Evolutionary conservation across 768 basidiomycete genomes (phyloP).

Genomic region (Mycena maculata): DNA sequence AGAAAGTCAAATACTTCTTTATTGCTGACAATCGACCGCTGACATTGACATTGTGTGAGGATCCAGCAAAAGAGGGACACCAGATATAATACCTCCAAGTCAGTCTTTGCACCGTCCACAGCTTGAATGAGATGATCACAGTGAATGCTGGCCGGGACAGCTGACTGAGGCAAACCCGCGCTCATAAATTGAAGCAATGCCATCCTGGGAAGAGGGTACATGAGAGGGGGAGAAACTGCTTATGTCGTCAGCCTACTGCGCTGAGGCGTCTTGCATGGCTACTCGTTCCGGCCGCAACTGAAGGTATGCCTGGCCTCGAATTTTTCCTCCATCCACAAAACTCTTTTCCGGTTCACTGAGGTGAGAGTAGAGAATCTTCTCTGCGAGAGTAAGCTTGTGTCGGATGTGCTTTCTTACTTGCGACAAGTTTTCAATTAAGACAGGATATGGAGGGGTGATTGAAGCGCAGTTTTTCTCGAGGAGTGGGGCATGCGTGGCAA

Average conservation of each 20-base stretch:
- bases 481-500: slow-evolving; percentile 52
- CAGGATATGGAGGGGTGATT: slow-evolving; percentile 88
- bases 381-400: slow-evolving; percentile 91
- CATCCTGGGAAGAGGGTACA: slow-evolving; percentile 64
- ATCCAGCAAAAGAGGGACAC: slow-evolving; percentile 1
- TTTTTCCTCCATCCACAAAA: slow-evolving; percentile 70
- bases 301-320: slow-evolving; percentile 90
- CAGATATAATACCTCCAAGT: slow-evolving; percentile 72
- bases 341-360: slow-evolving; percentile 81
- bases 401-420: slow-evolving; percentile 76
- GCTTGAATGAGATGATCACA: slow-evolving; percentile 99
- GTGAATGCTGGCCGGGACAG: slow-evolving; percentile 93
- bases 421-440: slow-evolving; percentile 76
- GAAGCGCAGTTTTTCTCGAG: slow-evolving; percentile 60
- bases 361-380: slow-evolving; percentile 98
- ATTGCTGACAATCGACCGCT: slow-evolving; percentile 89
- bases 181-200: slow-evolving; percentile 98
- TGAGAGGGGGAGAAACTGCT: slow-evolving; percentile 18
- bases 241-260: slow-evolving; percentile 70
- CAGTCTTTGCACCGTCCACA: slow-evolving; percentile 84
- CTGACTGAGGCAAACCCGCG: slow-evolving; percentile 84
- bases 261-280: slow-evolving; percentile 96
- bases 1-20: slow-evolving; percentile 98
- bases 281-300: slow-evolving; percentile 93
- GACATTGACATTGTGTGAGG: background rate